Conservation (phyloP, 768 basidiomycete genomes). For the Hemileccinum rubropunctum region DNA sequence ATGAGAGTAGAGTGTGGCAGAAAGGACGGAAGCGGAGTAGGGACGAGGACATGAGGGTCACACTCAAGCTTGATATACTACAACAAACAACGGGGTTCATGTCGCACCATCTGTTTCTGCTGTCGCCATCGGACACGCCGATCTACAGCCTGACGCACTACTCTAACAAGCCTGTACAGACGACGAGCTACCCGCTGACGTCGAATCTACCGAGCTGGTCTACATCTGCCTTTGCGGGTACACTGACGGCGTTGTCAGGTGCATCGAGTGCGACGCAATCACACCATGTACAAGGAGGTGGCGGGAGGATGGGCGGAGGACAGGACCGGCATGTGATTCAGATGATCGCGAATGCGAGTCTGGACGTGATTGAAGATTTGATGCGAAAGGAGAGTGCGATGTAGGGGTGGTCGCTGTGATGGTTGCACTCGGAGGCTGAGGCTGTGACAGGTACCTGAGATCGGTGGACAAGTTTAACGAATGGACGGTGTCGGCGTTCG, state of each 20-base stretch:
- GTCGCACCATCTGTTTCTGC: constrained; percentile 84
- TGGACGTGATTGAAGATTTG: constrained; percentile 93
- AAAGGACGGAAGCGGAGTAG: constrained; percentile 12
- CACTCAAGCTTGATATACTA: constrained; percentile 1
- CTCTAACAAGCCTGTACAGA: constrained; percentile 68
- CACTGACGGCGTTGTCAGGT: constrained; percentile 81
- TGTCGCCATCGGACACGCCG: constrained; percentile 86
- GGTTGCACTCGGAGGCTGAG: constrained; percentile 11
- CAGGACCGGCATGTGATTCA: constrained; percentile 94
- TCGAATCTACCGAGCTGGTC: constrained; percentile 89
- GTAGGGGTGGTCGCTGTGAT: constrained; percentile 43
- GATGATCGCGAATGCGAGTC: constrained; percentile 96
- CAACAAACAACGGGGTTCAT: constrained; percentile 36
- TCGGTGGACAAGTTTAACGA: constrained; percentile 97
- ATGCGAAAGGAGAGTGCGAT: constrained; percentile 80
- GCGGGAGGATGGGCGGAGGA: constrained; percentile 70
- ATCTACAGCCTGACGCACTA: constrained; percentile 81
- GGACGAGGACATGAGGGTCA: not conserved
- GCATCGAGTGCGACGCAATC: constrained; percentile 72
- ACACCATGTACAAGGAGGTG: constrained; percentile 58
- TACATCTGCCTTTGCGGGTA: constrained; percentile 88
- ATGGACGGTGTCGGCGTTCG: constrained; percentile 96
- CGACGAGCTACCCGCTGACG: constrained; percentile 63
- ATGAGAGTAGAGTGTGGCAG: not conserved
- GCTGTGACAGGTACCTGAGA: constrained; percentile 79